Base-by-base conservation (phyloP, 345 rosid genomes). In the Alliaria petiolata region DNA sequence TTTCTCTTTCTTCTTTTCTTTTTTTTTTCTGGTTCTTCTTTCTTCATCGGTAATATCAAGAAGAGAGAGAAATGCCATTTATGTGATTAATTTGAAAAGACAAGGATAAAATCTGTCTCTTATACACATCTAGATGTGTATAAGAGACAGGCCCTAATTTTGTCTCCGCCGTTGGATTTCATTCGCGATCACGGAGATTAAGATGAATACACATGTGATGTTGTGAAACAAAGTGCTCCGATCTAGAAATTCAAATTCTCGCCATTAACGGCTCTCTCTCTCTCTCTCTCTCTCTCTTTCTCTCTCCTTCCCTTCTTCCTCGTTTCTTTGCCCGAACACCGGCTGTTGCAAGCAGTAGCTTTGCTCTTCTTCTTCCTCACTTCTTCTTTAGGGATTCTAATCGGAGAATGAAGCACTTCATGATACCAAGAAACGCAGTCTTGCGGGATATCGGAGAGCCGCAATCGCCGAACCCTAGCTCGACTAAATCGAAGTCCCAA, bases 371-470 rank as follows among this genome's bases (percentile, higher is more conserved):
- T 43, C 34, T 39, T 54, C 62, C 22, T 33, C 35, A 6, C 35
- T 33, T 33, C 35, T 33, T n/a, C n/a, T n/a, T n/a, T 33, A 33
- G 35, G 22, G 11, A 8, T 26, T 33, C 6, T 6, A 44, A n/a
- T 53, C 8, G 59, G 22, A 36, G 44, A 8, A 38, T 89, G 98
- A 91, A 86, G 85, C 85, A 87, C 66, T 89, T 79, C 56, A 87
- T 89, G 97, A 79, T 74, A 58, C 93, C 98, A 57, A 83, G 85
- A 78, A 87, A 81, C 82, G 42, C 87, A 0, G 39, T 86, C 76
- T 79, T 83, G 84, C 76, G 87, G 59, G 89, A 88, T 46, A 64
- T 69, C 45, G 33, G 78, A 40, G 60, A 65, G 70, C 25, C 80
- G 7, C 78, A 38, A 16, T 79, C 92, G 36, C 84, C 93, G 1